These are phyloP conservation scores for Abrus precatorius DNA, from an alignment of 306 rosid genomes.

Conservation along the genomic window DNA sequence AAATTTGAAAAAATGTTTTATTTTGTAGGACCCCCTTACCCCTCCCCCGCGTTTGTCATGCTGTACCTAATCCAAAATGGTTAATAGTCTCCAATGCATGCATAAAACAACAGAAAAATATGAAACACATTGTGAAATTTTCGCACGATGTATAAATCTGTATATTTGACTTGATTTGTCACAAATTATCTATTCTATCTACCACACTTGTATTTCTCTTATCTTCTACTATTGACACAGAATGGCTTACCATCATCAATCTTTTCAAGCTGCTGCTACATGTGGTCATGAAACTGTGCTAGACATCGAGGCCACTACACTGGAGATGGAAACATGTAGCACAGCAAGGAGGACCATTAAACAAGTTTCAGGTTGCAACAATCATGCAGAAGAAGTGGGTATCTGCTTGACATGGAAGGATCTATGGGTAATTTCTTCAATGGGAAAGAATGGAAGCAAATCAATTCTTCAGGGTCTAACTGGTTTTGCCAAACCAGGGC, in stretches of 20 bases:
- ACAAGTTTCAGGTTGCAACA: too few species aligned
- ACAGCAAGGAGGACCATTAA: not conserved
- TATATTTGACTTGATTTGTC: not conserved
- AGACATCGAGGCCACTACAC: conserved; percentile 28
- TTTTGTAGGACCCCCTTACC: too few species aligned
- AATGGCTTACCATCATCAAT: not conserved
- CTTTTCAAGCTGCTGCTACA: not conserved
- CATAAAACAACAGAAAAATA: not conserved
- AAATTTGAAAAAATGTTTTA: too few species aligned
- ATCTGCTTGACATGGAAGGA: conserved; percentile 65
- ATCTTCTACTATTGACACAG: not conserved
- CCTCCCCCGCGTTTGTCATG: not conserved
- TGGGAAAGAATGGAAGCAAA: conserved; percentile 41
- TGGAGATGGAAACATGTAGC: not conserved
- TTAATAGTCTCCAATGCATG: too few species aligned
- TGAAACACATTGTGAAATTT: not conserved
- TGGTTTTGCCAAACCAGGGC: conserved; percentile 64
- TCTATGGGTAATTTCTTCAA: conserved; percentile 58
- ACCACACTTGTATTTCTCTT: too few species aligned
- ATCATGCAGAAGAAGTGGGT: conserved; percentile 28
- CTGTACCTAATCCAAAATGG: not conserved
- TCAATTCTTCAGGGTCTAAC: conserved; percentile 61
- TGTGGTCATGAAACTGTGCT: not conserved
- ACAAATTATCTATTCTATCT: not conserved
- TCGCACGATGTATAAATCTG: not conserved